These are phyloP conservation scores for Ceratobasidium theobromae DNA, from an alignment of 1,284 basidiomycete species.

Conservation along the genomic window DNA sequence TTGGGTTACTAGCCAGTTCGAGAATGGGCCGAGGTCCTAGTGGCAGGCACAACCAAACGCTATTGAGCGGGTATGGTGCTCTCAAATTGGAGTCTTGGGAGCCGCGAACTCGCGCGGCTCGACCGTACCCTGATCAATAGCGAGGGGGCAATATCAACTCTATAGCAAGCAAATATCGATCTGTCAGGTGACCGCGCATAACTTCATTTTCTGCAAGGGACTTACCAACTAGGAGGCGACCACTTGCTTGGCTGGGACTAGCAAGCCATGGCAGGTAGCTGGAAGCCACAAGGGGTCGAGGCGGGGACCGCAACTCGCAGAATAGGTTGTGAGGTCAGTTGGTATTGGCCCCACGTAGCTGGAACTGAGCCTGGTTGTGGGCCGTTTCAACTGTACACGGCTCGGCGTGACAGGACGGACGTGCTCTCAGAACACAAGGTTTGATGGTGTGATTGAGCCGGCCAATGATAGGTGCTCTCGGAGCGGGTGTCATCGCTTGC, in stretches of 20 bases:
- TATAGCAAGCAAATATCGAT: not conserved
- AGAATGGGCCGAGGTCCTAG: conserved; percentile 5
- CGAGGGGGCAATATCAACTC: conserved; percentile 25
- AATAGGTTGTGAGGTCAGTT: conserved; percentile 11
- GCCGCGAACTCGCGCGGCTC: conserved; percentile 29
- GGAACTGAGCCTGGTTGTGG: not conserved
- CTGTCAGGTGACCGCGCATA: not conserved
- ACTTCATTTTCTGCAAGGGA: not conserved
- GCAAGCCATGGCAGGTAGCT: not conserved
- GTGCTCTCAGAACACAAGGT: conserved; percentile 31
- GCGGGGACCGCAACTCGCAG: not conserved
- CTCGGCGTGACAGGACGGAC: conserved; percentile 26
- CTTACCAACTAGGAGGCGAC: conserved; percentile 22
- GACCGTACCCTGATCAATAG: conserved; percentile 19
- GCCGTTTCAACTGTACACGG: conserved; percentile 16
- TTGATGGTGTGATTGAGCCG: not conserved
- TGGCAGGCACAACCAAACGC: conserved; percentile 16
- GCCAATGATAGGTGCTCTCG: conserved; percentile 20
- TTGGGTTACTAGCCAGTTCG: conserved; percentile 21
- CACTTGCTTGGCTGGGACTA: conserved; percentile 31
- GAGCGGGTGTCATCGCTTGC: conserved; percentile 9
- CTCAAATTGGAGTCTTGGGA: conserved; percentile 12
- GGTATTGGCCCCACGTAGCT: conserved; percentile 14
- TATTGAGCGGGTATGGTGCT: conserved; percentile 6
- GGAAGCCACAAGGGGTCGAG: not conserved